Base-by-base conservation (phyloP, 1,139 yeast genomes). In the Yarrowia galli region DNA sequence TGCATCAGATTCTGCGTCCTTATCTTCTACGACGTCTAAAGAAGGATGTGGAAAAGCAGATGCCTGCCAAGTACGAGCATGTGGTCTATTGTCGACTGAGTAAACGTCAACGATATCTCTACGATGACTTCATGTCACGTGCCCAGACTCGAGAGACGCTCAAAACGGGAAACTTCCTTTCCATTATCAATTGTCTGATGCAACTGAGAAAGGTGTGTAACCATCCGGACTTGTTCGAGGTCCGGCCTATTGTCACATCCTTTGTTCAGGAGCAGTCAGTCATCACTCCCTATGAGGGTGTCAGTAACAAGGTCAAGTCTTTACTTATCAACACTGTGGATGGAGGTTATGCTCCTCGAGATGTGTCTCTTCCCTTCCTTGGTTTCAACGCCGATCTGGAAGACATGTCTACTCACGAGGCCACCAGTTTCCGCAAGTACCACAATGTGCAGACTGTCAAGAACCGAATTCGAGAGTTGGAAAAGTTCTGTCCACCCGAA, bases 21-120 rank as follows among this genome's bases (percentile, higher is more conserved):
- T 96, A 95, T 74, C 80, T 96, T 63, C 81, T 96, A 69, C 87
- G 99, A 75, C 87, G 99, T 71, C 83, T 96, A 74, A 96, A 96
- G 76, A 92, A 92, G 35, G 99, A 96, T 77, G 99, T 96, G 16
- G 99, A 96, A 74, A 92, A 95, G 76, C 99, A 96, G 78, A 95
- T 96, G 99, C 99, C 99, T 0, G 98, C 91, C 0, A 96, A 96
- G 76, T 91, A 92, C 77, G 99, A 96, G 76, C 99, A 96, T 77
- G 87, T 96, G 70, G 88, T 96, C 9, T 92, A 91, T 75, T 96
- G 99, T 80, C 86, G 97, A 45, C 80, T 96, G 67, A 93, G 98
- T 0, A 92, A 95, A 74, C 85, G 99, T 71, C 99, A 96, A 75
- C 81, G 99, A 68, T 91, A 86, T 73, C 80, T 96, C 67, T 96